Evolutionary conservation across 805 yeast genomes (phyloP).

Genomic region (Candida andamanensis): DNA sequence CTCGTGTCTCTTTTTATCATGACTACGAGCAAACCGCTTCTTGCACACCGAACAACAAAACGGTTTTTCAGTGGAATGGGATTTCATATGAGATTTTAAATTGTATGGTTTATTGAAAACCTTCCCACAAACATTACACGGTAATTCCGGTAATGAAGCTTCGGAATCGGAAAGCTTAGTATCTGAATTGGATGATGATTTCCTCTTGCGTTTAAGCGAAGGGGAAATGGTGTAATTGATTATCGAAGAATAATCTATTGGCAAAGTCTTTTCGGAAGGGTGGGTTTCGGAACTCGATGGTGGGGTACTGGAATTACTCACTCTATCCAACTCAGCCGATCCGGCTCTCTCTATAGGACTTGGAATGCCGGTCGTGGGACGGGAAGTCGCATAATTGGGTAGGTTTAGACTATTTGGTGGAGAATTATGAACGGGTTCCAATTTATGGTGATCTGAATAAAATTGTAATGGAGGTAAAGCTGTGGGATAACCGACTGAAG

Average conservation of each 20-base stretch:
- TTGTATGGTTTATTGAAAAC: slow-evolving; percentile 46
- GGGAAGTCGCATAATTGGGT: not conserved
- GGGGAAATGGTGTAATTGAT: slow-evolving; percentile 31
- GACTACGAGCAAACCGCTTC: slow-evolving; percentile 70
- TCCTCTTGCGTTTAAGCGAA: slow-evolving; percentile 22
- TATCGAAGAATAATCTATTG: slow-evolving; percentile 31
- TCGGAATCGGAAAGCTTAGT: not conserved
- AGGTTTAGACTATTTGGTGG: not conserved
- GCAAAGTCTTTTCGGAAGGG: slow-evolving; percentile 1
- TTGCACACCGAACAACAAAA: slow-evolving; percentile 59
- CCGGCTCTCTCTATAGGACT: not conserved
- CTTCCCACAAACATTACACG: slow-evolving; percentile 42
- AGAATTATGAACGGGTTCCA: not conserved
- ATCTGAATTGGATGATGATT: slow-evolving; percentile 11
- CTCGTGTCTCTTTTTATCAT: slow-evolving; percentile 74
- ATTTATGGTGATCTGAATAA: slow-evolving; percentile 4
- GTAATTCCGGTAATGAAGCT: slow-evolving; percentile 10
- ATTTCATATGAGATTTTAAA: slow-evolving; percentile 45
- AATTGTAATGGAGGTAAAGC: slow-evolving; percentile 10
- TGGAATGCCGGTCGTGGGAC: not conserved
- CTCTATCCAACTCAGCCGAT: too few species aligned
- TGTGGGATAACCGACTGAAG: not conserved
- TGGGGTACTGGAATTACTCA: slow-evolving; percentile 2
- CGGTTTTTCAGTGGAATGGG: slow-evolving; percentile 65
- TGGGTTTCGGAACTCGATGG: not conserved